Base-by-base conservation (phyloP, 345 rosid genomes). In the Mercurialis annua region DNA sequence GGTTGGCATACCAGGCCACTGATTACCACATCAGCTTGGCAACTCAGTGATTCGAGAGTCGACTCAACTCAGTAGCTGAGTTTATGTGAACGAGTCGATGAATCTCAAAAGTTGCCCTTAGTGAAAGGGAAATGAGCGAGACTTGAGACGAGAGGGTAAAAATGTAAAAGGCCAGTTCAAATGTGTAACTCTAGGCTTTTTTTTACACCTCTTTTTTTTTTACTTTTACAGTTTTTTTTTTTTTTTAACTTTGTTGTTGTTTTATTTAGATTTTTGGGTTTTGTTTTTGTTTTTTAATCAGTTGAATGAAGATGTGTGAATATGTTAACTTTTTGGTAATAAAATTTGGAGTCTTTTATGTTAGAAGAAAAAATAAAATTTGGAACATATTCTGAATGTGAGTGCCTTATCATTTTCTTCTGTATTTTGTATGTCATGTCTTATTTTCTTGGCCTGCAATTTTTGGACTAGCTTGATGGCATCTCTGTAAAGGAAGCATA, bases 1-100 rank as follows among this genome's bases (percentile, higher is more conserved):
- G 97, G 96, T 27, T 92, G 97, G 98, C 92, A 92, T 34, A 88
- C 87, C 0, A 81, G 95, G 4, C 93, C 96, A 20, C 87, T 92
- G 16, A 84, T 92, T 5, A 84, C 96, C 51, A 84, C 98, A 62
- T 90, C 97, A 1, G 97, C 98, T 21, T 92, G 98, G 98, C 64
- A 43, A 59, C 65, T 66, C 44, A 64, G 33, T 1, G 66, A 8
- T 43, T 30, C 49, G 15, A 24, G 58, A 75, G 70, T 74, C 3
- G n/a, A 43, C 38, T 48, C 73, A 36, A 10, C 33, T 10, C 30
- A 48, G 69, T 10, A 26, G 10, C 14, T n/a, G 71, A 52, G 71
- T 52, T 60, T 9, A 29, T 50, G 26, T 30, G 12, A 44, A 24
- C 64, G 48, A 71, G 48, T 64, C 64, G 6, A 21, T 44, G 64